Base-by-base conservation (phyloP, 768 basidiomycete genomes). In the Paxillus involutus region DNA sequence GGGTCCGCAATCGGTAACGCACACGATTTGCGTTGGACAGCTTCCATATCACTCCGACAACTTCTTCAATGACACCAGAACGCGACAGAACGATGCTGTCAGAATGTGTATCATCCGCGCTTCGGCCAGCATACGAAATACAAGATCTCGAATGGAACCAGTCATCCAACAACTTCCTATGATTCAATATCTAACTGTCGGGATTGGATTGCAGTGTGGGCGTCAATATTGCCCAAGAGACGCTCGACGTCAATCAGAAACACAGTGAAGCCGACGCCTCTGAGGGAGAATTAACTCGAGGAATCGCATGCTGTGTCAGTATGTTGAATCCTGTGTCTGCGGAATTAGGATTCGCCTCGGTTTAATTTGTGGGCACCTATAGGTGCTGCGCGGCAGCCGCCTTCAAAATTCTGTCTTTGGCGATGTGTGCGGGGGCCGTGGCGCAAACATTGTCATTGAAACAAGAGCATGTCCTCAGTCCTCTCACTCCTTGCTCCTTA, bases 141-240 rank as follows among this genome's bases (percentile, higher is more conserved):
- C 44, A 46, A 55, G 19, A 14, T 45, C 51, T 10, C 37, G 39
- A 55, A 32, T 36, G 29, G 44, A 39, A 26, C 3, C 52, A 11
- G 24, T 44, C 33, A 52, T 35, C 41, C 35, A 26, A 55, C 26
- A 35, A 17, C 21, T 9, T 24, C 19, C 24, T 21, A 8, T 19
- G 11, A 11, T 26, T 35, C 42, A 50, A 41, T 54, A 43, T 51
- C 50, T 55, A 45, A 29, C 43, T 43, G 54, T 51, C 51, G 43
- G 51, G 13, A 32, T 45, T 14, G 3, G 26, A 35, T 21, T 29
- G 48, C 35, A 49, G 26, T 29, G 24, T 19, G 17, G 32, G 19
- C 14, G 35, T 17, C 42, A 45, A 37, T 29, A n/a, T n/a, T 37
- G 5, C 13, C 37, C 14, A 14, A 39, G 16, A n/a, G 37, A 14